These are phyloP conservation scores for Paecilomyces fulvus DNA, from an alignment of 2,329 filamentous ascomycete genomes.

Conservation along the genomic window DNA sequence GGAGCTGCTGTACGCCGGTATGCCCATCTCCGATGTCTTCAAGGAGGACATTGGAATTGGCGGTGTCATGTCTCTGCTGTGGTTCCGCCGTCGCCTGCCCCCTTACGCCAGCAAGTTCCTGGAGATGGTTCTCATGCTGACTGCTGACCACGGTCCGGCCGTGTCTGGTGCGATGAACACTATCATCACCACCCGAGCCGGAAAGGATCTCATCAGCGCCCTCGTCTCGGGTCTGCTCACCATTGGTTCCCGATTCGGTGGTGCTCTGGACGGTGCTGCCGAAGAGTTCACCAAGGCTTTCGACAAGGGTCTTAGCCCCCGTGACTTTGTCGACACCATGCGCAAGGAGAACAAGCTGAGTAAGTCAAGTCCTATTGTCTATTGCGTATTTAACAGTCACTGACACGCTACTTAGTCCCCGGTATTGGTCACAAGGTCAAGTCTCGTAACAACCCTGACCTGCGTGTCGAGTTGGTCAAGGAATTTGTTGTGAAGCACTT, in stretches of 20 bases:
- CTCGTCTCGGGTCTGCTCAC: conserved; percentile 95
- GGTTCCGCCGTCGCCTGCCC: conserved; percentile 97
- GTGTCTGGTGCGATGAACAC: conserved; percentile 99
- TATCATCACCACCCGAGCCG: conserved; percentile 98
- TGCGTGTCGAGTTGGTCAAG: conserved; percentile 98
- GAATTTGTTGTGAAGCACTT: conserved; percentile 98
- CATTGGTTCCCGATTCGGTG: conserved; percentile 96
- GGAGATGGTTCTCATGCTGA: conserved; percentile 99
- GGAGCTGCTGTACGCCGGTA: conserved; percentile 95
- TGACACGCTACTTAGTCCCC: conserved; percentile 51
- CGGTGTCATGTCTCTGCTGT: conserved; percentile 98
- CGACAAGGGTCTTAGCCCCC: conserved; percentile 94
- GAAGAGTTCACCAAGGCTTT: conserved; percentile 98
- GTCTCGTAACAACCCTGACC: conserved; percentile 98
- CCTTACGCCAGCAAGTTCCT: conserved; percentile 97
- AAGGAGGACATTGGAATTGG: conserved; percentile 97
- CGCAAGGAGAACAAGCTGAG: conserved; percentile 99
- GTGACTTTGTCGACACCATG: conserved; percentile 98
- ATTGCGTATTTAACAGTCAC: not conserved
- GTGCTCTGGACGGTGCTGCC: conserved; percentile 92
- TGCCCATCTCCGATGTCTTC: conserved; percentile 99
- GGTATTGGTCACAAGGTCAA: conserved; percentile 99
- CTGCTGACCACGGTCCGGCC: conserved; percentile 95
- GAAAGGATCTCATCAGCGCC: conserved; percentile 95
- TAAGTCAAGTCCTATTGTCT: conserved; percentile 31